Conservation (phyloP, 73 alveolate species). For the Urostyla sp. region DNA sequence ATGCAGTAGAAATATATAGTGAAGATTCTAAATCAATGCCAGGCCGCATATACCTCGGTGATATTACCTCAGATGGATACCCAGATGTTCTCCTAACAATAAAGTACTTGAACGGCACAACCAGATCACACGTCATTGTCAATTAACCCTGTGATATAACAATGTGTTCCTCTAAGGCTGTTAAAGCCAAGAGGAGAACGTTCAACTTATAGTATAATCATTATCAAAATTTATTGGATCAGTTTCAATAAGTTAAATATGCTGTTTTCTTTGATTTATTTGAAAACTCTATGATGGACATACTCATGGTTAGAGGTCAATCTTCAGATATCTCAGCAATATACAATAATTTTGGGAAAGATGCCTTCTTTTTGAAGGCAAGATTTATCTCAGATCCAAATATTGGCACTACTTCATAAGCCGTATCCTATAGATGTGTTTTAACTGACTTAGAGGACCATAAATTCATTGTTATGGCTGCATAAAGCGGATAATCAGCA, state of each 20-base stretch:
- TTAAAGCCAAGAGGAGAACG: constrained; percentile 24
- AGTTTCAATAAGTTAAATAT: constrained; percentile 26
- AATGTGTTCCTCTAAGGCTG: constrained; percentile 23
- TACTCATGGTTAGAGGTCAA: constrained; percentile 17
- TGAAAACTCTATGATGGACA: constrained; percentile 73
- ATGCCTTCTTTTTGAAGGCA: constrained; percentile 61
- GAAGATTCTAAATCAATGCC: constrained; percentile 63
- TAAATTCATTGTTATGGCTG: constrained; percentile 40
- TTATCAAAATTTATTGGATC: constrained; percentile 12
- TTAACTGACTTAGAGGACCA: constrained; percentile 50
- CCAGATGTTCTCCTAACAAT: constrained; percentile 74
- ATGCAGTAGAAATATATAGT: constrained; percentile 27
- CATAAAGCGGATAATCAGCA: constrained; percentile 40
- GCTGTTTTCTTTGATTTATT: constrained; percentile 73
- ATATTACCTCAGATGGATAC: constrained; percentile 73
- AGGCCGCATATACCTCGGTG: constrained; percentile 71
- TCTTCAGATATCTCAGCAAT: constrained; percentile 41
- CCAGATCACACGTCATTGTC: constrained; percentile 24
- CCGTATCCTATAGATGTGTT: constrained; percentile 51
- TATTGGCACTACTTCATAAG: constrained; percentile 10
- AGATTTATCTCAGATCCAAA: constrained; percentile 34
- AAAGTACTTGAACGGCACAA: constrained; percentile 35
- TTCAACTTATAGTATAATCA: constrained; percentile 22
- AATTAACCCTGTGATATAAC: constrained; percentile 29
- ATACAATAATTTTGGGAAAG: constrained; percentile 56